A percentile compares a stretch with the other conserved stretches of the same genome.
These are phyloP conservation scores for Boletus subparvulus DNA, from an alignment of 768 basidiomycete species.

Conservation along the genomic window DNA sequence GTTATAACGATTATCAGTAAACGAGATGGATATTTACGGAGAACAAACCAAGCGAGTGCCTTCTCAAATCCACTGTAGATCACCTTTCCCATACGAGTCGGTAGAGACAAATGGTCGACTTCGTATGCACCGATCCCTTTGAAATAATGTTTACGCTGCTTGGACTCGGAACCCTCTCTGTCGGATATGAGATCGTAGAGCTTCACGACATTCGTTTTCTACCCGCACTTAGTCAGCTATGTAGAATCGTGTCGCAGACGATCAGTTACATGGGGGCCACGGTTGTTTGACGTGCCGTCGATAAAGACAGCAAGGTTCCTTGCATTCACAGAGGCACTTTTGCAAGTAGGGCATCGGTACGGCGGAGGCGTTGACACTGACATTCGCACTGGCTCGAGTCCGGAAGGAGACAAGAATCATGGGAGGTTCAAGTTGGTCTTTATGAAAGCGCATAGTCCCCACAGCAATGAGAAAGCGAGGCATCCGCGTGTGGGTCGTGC, in stretches of 20 bases:
- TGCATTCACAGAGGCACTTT: neutral
- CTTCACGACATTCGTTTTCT: slow-evolving; percentile 38
- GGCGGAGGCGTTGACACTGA: neutral
- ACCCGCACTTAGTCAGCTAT: neutral
- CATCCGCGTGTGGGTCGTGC: too few relatives aligned
- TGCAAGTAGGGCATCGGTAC: neutral
- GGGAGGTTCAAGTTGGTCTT: too few relatives aligned
- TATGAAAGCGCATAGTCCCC: too few relatives aligned
- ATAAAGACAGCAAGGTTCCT: slow-evolving; percentile 35
- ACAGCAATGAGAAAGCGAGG: too few relatives aligned
- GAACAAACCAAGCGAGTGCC: slow-evolving; percentile 5
- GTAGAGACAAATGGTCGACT: neutral
- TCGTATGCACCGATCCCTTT: slow-evolving; percentile 34
- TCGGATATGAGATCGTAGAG: slow-evolving; percentile 24
- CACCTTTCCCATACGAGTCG: neutral
- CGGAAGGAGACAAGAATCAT: neutral
- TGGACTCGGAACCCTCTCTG: neutral
- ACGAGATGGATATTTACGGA: neutral
- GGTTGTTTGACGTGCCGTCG: slow-evolving; percentile 16
- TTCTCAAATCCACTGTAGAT: neutral
- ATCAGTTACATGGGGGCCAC: slow-evolving; percentile 40
- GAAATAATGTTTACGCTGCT: slow-evolving; percentile 30
- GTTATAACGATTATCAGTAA: neutral
- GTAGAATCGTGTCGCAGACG: too few relatives aligned
- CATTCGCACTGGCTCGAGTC: neutral